Conservation (phyloP, 2,329 filamentous ascomycete genomes). For the Trichophyton mentagrophytes region DNA sequence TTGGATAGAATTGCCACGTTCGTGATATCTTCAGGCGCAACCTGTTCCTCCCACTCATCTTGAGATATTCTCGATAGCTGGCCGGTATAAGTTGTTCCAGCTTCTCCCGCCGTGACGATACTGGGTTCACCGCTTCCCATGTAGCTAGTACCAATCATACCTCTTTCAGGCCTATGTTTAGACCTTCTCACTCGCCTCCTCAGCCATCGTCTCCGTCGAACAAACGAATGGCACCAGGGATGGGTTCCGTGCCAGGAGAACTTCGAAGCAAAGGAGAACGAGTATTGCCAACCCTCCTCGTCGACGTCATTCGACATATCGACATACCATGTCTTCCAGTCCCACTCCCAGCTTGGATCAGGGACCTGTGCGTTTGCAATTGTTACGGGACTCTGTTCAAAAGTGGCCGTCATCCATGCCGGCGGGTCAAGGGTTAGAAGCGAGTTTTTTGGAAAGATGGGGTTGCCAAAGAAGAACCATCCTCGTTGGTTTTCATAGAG, state of each 20-base stretch:
- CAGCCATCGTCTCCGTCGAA: conserved; percentile 80
- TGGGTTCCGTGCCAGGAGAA: conserved; percentile 80
- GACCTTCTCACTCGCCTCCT: conserved; percentile 52
- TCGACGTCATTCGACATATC: conserved; percentile 74
- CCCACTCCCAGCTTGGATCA: conserved; percentile 92
- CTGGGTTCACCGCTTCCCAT: conserved; percentile 40
- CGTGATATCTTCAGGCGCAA: conserved; percentile 41
- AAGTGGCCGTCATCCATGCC: conserved; percentile 64
- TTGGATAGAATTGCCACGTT: conserved; percentile 58
- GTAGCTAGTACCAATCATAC: conserved; percentile 16
- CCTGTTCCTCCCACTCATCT: conserved; percentile 35
- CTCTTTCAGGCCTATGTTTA: not conserved
- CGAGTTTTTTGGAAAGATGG: conserved; percentile 77
- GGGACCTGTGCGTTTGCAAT: conserved; percentile 84
- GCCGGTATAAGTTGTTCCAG: conserved; percentile 14
- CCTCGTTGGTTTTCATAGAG: conserved; percentile 94
- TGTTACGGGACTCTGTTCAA: conserved; percentile 48
- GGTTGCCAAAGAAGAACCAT: conserved; percentile 73
- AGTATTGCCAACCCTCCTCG: conserved; percentile 92
- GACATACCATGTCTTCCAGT: conserved; percentile 57
- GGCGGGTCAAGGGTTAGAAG: conserved; percentile 75
- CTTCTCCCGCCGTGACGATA: conserved; percentile 22
- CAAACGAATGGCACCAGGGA: conserved; percentile 89
- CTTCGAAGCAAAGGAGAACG: conserved; percentile 62
- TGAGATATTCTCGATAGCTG: conserved; percentile 7